Evolutionary conservation across 23 red algal genomes (phyloP), one percentile per base, ranked within the genome.

Genomic region (Gracilaria caudata): DNA sequence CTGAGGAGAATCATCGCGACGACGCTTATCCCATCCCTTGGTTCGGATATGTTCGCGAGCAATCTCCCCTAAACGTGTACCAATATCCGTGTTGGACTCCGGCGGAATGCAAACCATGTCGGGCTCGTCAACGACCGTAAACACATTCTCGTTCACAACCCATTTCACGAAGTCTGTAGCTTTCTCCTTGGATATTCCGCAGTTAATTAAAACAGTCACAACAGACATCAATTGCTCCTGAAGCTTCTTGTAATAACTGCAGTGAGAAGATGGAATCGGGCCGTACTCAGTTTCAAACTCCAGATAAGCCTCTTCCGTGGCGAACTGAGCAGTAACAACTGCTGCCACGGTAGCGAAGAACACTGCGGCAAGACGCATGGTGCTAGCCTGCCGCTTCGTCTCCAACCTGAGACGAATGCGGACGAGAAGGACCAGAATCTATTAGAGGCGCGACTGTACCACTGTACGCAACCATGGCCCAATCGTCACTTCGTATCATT

Each of bases 131-230:
- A 71, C 34, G 37, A 41, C 65, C 34, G 32, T 71, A 41, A 21
- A 71, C 29, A 71, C 65, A 71, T 71, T 71, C 65, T 71, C 65
- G 19, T 36, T 71, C 13, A 71, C 65, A 41, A 71, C 37, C 65
- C 65, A 71, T 20, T 71, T 2, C 1, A 19, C 7, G 14, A 41
- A 71, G 26, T 71, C 20, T 10, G 33, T 3, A 5, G 65, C 65
- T 39, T 16, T 36, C 19, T 71, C 65, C 20, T 39, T 21, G 2
- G 65, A 71, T 40, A 71, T 36, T 71, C 65, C 65, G 23, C 65
- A 71, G 6, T 36, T 7, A 36, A 71, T 28, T 17, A 71, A 7
- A 36, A 39, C 37, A 36, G 34, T 36, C n/a, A 41, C 65, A 38
- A 71, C 33, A 16, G 34, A 36, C 37, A 71, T 0, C 65, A 71